Evolutionary conservation across 2,329 filamentous ascomycete genomes (phyloP).

Genomic region (Fusarium decemcellulare): DNA sequence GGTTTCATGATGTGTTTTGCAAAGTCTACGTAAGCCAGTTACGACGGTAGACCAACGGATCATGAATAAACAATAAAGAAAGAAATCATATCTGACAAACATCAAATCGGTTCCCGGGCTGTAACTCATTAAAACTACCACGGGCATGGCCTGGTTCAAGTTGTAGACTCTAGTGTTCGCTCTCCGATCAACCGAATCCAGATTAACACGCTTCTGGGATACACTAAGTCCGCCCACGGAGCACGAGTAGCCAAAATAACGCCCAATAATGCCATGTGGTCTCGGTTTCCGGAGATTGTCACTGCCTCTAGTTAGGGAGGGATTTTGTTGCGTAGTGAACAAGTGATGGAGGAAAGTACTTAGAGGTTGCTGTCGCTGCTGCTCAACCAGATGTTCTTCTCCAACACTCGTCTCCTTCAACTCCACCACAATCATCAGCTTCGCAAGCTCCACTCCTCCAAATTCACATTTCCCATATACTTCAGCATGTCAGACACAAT

Average conservation of each 20-base stretch:
- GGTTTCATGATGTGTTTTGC: background rate
- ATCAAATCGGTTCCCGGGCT: background rate
- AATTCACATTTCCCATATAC: background rate
- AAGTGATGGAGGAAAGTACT: background rate
- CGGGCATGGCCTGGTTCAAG: background rate
- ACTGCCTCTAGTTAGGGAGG: background rate
- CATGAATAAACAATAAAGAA: background rate
- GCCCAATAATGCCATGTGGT: slow-evolving; percentile 1
- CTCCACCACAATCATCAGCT: background rate
- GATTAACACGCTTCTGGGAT: slow-evolving; percentile 3
- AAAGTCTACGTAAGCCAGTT: background rate
- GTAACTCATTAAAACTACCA: background rate
- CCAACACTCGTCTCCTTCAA: background rate
- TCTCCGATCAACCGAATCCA: background rate
- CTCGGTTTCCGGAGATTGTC: background rate
- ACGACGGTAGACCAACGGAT: background rate
- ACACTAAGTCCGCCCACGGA: slow-evolving; percentile 3
- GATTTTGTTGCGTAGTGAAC: background rate
- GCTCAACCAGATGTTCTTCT: too few species aligned
- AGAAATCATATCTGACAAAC: background rate
- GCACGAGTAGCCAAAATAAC: background rate
- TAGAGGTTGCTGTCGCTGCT: background rate
- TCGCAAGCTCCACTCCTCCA: background rate
- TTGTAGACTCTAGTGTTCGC: background rate
- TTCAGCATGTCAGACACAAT: slow-evolving; percentile 26